Evolutionary conservation across 164 flowering plant species (phyloP).

Genomic region (Vitis rupestris): DNA sequence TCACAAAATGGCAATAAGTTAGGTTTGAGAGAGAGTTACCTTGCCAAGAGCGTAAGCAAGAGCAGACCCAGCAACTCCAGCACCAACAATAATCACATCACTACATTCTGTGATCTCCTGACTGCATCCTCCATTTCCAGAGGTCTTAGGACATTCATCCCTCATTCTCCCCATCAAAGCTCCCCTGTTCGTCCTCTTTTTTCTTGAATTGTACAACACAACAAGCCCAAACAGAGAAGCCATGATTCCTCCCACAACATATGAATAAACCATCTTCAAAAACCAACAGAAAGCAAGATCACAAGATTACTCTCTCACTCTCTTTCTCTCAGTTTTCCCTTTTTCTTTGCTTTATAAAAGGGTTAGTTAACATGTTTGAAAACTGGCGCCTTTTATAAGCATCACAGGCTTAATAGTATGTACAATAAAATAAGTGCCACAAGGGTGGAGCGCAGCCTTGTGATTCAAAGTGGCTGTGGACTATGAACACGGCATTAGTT

Average conservation of each 20-base stretch:
- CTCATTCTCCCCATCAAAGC: background rate
- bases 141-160: background rate
- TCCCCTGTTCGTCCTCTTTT: background rate
- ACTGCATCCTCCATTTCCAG: constrained; percentile 3
- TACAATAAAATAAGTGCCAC: too few species aligned
- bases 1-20: too few species aligned
- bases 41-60: constrained; percentile 28
- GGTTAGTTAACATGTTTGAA: too few species aligned
- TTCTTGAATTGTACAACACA: background rate
- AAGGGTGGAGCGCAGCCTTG: too few species aligned
- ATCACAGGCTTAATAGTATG: too few species aligned
- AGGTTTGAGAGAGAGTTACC: constrained; percentile 1
- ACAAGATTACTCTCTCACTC: too few species aligned
- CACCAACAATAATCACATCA: constrained; percentile 25
- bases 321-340: too few species aligned
- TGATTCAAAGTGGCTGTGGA: too few species aligned
- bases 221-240: constrained; percentile 7
- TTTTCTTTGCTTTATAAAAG: too few species aligned
- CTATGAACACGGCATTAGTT: too few species aligned
- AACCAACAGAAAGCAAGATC: background rate
- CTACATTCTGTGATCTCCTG: background rate
- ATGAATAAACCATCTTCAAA: background rate
- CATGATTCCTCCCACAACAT: background rate
- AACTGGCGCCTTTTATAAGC: too few species aligned
- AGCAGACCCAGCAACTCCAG: constrained; percentile 29